Evolutionary conservation across 495 filamentous ascomycete species (phyloP).

Genomic region (Patellaria atrata): DNA sequence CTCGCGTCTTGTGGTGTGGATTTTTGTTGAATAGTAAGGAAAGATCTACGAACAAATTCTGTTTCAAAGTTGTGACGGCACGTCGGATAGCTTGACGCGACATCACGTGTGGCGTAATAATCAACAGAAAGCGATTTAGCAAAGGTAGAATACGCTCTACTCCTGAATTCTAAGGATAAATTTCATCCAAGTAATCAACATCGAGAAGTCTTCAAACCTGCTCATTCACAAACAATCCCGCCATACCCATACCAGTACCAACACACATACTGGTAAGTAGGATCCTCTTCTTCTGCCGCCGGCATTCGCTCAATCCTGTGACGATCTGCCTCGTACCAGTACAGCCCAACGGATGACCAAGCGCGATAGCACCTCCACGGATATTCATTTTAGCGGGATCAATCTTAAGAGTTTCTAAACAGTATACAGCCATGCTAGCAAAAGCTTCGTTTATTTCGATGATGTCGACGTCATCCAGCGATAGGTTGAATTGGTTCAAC

Average conservation of each 20-base stretch:
- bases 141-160: too few species aligned
- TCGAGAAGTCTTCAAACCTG: conserved; percentile 24
- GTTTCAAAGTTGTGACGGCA: too few species aligned
- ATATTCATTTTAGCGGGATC: conserved; percentile 82
- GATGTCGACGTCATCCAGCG: conserved; percentile 72
- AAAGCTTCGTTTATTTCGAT: conserved; percentile 97
- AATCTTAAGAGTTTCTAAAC: conserved; percentile 58
- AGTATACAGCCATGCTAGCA: conserved; percentile 94
- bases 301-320: conserved; percentile 58
- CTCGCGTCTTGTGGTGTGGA: too few species aligned
- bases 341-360: conserved; percentile 86
- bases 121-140: too few species aligned
- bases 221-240: conserved; percentile 28
- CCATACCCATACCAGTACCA: conserved; percentile 28
- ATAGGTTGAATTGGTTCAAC: conserved; percentile 61
- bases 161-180: too few species aligned
- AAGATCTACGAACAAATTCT: too few species aligned
- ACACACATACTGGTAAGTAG: conserved; percentile 31
- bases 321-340: conserved; percentile 74
- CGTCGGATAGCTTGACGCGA: too few species aligned
- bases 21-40: too few species aligned
- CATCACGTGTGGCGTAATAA: too few species aligned
- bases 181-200: too few species aligned
- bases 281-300: conserved; percentile 33
- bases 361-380: conserved; percentile 78